Conservation (phyloP, 1,284 basidiomycete genomes). For the Rugosomyces carneus region DNA sequence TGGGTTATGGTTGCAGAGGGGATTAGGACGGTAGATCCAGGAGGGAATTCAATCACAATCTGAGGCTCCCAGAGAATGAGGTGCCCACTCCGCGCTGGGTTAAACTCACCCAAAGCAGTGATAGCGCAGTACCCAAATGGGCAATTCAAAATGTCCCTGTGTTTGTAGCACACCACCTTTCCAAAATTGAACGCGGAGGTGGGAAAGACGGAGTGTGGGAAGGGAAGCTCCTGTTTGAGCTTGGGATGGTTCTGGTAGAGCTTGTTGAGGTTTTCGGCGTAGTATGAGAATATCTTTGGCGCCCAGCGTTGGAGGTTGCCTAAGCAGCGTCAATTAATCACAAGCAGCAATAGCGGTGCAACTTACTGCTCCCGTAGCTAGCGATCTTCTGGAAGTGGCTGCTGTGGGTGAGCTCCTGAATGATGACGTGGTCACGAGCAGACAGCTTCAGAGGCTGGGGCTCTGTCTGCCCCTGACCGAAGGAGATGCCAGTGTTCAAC, state of each 20-base stretch:
- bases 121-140: neutral
- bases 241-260: neutral
- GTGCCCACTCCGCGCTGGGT: neutral
- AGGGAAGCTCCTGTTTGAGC: neutral
- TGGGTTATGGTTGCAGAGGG: conserved; percentile 1
- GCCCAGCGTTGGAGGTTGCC: neutral
- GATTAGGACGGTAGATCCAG: neutral
- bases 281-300: neutral
- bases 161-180: neutral
- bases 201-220: neutral
- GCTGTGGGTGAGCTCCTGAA: neutral
- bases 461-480: neutral
- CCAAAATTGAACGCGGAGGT: neutral
- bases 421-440: neutral
- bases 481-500: neutral
- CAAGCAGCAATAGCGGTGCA: no score
- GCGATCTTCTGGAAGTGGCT: neutral
- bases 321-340: neutral
- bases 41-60: no score
- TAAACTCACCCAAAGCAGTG: neutral
- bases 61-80: neutral
- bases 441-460: neutral
- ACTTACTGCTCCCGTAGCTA: neutral
- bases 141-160: neutral
- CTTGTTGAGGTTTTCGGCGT: neutral